A percentile compares a stretch with the other conserved stretches of the same genome.
Evolutionary conservation across 805 yeast genomes (phyloP).

Genomic region (Zygosaccharomyces bailii): DNA sequence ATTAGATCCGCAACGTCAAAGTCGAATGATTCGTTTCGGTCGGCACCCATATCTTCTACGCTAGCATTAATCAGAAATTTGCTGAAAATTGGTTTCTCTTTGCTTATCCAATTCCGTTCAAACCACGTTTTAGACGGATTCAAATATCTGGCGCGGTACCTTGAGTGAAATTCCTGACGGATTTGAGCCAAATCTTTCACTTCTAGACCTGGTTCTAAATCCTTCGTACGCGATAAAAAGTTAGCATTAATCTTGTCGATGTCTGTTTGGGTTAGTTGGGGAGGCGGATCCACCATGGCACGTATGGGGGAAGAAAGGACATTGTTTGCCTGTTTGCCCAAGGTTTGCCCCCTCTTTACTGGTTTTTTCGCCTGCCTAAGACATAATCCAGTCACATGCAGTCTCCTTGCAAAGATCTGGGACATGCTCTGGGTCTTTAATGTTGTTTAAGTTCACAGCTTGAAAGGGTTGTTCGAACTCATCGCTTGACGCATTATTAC

Average conservation of each 20-base stretch:
- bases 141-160: constrained; percentile 23
- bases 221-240: constrained; percentile 27
- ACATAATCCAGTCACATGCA: constrained; percentile 3
- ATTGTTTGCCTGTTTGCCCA: not conserved
- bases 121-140: constrained; percentile 30
- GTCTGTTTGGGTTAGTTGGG: constrained; percentile 12
- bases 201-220: constrained; percentile 29
- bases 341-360: not conserved
- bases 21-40: constrained; percentile 5
- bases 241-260: constrained; percentile 17
- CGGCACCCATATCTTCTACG: not conserved
- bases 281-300: constrained; percentile 3
- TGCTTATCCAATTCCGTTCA: constrained; percentile 4
- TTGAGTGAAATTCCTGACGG: constrained; percentile 16
- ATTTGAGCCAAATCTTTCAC: constrained; percentile 26
- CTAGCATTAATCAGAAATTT: constrained; percentile 6
- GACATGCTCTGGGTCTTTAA: constrained; percentile 1
- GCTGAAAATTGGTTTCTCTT: not conserved
- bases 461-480: not conserved
- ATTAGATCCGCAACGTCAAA: constrained; percentile 13
- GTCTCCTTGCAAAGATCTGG: constrained; percentile 5
- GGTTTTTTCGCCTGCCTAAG: constrained; percentile 1
- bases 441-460: too few relatives aligned
- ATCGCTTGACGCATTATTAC: not conserved
- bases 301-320: not conserved